Evolutionary conservation across 1,284 basidiomycete genomes (phyloP), one percentile per base, ranked within the genome.

Genomic region (Marasmius sp.): DNA sequence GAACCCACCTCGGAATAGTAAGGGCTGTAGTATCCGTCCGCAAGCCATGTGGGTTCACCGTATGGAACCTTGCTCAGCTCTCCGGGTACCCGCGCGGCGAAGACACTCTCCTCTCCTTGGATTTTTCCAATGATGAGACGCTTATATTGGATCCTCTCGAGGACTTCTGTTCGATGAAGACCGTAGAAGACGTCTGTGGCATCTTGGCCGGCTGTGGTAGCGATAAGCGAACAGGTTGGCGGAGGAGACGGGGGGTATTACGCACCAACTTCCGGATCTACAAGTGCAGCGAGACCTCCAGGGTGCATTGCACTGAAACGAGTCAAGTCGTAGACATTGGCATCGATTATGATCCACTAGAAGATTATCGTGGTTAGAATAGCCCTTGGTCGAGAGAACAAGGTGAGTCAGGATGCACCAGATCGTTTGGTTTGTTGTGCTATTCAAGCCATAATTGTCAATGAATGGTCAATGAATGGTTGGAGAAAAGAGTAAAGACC

Each of bases 121-220:
- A 96, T 82, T 49, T 79, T 76, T 53, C 91, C 92, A 58, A 94
- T 85, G 64, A 85, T 84, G 8, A 93, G 80, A 27, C 90, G 85
- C 53, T 79, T 72, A 70, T 93, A 94, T 71, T 91, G 87, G 8
- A 89, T 89, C 65, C 86, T 86, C 67, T 82, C 77, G 57, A 96
- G 84, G 14, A 95, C 84, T 68, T 95, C 93, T 62, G 87, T 83
- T 39, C 91, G 81, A 72, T 96, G 94, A 50, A 96, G 83, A 51
- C 89, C 86, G 70, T 89, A 95, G 79, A 95, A 95, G 3, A 84
- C 86, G 59, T 94, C 91, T 0, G 94, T 95, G 4, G 91, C 92
- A 71, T 96, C 93, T 72, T 91, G 82, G 5, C 92, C 92, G 61
- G 89, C 90, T 88, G 70, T 74, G 80, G 71, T 34, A 71, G 72